Evolutionary conservation across 1,284 basidiomycete genomes (phyloP).

Genomic region (Mrakiaceae sp.): DNA sequence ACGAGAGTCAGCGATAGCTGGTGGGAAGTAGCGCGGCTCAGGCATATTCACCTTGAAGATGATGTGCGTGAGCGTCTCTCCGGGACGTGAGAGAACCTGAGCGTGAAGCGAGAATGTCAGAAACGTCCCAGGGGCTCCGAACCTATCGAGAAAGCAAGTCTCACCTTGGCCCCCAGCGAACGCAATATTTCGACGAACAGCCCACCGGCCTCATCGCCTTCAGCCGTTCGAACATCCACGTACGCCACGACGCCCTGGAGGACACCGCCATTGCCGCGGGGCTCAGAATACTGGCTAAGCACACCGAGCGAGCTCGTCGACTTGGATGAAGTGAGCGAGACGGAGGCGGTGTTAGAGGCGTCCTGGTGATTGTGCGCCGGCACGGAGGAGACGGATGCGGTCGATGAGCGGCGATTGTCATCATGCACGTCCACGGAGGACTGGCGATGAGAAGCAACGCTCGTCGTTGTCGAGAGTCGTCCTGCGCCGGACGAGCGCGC

Average conservation of each 20-base stretch:
- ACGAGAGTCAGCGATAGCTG: no score
- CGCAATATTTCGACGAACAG: constrained; percentile 76
- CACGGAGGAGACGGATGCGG: not conserved
- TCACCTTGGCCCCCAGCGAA: constrained; percentile 68
- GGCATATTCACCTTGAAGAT: constrained; percentile 55
- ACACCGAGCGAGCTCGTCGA: constrained; percentile 7
- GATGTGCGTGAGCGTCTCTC: constrained; percentile 64
- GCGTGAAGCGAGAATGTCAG: not conserved
- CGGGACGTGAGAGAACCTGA: constrained; percentile 41
- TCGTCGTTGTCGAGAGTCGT: not conserved
- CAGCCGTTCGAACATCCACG: constrained; percentile 76
- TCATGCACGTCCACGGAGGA: not conserved
- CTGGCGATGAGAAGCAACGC: not conserved
- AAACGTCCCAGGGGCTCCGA: not conserved
- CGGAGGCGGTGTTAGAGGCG: not conserved
- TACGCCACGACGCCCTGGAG: constrained; percentile 70
- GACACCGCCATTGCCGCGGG: not conserved
- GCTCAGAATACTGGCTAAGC: not conserved
- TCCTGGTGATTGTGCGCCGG: not conserved
- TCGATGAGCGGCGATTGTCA: not conserved
- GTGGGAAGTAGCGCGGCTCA: not conserved
- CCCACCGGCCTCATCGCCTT: constrained; percentile 72
- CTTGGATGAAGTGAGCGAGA: constrained; percentile 14
- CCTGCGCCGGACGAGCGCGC: not conserved
- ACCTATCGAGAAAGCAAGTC: constrained; percentile 19